A percentile compares a stretch with the other conserved stretches of the same genome.
These are phyloP conservation scores for Emmonsia crescens DNA, from an alignment of 2,329 filamentous ascomycete species.

Conservation along the genomic window DNA sequence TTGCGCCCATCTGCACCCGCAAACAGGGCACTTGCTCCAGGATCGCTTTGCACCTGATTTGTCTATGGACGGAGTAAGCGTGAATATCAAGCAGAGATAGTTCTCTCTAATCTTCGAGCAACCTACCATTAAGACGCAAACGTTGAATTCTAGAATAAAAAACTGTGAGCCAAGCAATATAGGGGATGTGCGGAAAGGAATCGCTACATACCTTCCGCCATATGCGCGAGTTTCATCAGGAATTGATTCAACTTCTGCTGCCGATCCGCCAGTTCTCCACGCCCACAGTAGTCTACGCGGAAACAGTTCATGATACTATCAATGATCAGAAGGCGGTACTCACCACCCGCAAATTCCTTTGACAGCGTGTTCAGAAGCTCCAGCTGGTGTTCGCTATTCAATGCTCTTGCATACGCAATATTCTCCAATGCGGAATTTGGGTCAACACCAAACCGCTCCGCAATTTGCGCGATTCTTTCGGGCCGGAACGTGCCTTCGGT, in stretches of 20 bases:
- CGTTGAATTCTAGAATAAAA: conserved; percentile 48
- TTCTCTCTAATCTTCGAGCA: background rate
- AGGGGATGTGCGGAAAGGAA: background rate
- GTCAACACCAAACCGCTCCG: conserved; percentile 54
- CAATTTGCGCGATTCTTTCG: conserved; percentile 56
- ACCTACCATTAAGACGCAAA: conserved; percentile 50
- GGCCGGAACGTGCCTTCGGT: conserved; percentile 57
- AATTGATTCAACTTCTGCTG: conserved; percentile 59
- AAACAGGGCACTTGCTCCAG: conserved; percentile 57
- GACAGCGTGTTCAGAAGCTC: conserved; percentile 53
- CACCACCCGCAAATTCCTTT: conserved; percentile 50
- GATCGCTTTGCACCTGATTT: conserved; percentile 62
- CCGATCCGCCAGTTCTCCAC: conserved; percentile 56
- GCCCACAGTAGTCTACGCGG: conserved; percentile 55
- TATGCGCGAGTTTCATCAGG: conserved; percentile 51
- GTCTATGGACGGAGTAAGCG: conserved; percentile 35
- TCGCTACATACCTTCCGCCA: conserved; percentile 45
- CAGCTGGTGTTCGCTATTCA: conserved; percentile 57
- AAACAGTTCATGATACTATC: conserved; percentile 63
- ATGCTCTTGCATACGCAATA: conserved; percentile 53
- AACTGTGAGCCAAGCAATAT: conserved; percentile 7
- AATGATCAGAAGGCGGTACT: conserved; percentile 56
- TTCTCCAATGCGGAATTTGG: conserved; percentile 52
- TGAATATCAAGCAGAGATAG: background rate
- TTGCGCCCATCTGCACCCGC: conserved; percentile 58